A percentile compares a stretch with the other conserved stretches of the same genome.
phyloP scores from a whole-genome alignment of 441 rosid species.

The Mallotus japonicus region DNA sequence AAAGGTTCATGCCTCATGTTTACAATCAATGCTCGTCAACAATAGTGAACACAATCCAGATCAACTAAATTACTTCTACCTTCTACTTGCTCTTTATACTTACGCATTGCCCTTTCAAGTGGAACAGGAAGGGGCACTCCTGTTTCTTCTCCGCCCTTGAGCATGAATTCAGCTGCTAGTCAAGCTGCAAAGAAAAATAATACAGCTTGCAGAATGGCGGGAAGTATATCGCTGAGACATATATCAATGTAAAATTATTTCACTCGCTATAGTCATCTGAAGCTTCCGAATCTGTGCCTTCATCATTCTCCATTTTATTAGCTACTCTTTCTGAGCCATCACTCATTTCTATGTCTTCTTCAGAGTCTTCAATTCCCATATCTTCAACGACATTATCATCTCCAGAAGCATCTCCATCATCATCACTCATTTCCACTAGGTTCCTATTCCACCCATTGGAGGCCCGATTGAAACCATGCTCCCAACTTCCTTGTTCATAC shows the following conservation, averaged over 20 bases:
- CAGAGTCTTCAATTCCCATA: slow-evolving; percentile 39
- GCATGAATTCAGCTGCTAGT: not conserved
- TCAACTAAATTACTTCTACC: slow-evolving; percentile 1
- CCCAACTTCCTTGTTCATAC: slow-evolving; percentile 63
- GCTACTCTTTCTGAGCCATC: slow-evolving; percentile 60
- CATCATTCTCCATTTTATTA: slow-evolving; percentile 34
- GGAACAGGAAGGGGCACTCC: not conserved
- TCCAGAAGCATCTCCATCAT: slow-evolving; percentile 47
- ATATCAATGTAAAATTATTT: not conserved
- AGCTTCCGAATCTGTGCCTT: slow-evolving; percentile 41
- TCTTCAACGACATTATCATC: slow-evolving; percentile 40
- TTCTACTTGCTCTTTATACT: slow-evolving; percentile 1
- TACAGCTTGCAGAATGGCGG: slow-evolving; percentile 25
- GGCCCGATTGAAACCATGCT: slow-evolving; percentile 31
- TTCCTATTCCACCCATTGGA: slow-evolving; percentile 48
- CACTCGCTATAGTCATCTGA: slow-evolving; percentile 68
- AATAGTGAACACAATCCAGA: not conserved
- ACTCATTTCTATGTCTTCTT: slow-evolving; percentile 48
- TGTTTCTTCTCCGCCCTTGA: not conserved
- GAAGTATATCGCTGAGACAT: slow-evolving; percentile 3
- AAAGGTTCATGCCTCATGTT: not conserved
- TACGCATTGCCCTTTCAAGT: not conserved
- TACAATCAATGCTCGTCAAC: not conserved
- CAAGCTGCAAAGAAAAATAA: slow-evolving; percentile 31
- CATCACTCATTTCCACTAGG: slow-evolving; percentile 51